phyloP scores from a whole-genome alignment of 139 green algal species.

The Pleodorina starrii region DNA sequence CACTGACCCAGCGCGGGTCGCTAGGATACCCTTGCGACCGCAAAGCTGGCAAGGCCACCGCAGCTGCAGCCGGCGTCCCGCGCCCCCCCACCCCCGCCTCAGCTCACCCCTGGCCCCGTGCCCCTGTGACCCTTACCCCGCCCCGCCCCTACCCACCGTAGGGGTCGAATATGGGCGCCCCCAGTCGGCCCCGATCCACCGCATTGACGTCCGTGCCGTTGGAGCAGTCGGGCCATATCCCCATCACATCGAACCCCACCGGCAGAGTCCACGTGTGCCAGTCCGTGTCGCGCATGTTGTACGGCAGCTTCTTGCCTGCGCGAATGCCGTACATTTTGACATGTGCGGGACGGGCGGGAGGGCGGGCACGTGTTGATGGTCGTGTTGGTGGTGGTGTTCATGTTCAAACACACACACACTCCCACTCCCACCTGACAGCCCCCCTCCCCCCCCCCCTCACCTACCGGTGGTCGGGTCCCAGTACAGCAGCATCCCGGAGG shows the following conservation, averaged over 20 bases:
- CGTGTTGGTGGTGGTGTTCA: neutral
- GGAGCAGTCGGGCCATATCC: constrained; percentile 67
- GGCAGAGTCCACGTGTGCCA: constrained; percentile 60
- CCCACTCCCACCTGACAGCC: neutral
- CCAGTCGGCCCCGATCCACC: constrained; percentile 51
- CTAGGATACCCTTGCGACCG: too few relatives aligned
- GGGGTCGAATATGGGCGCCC: constrained; percentile 36
- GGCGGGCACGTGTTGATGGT: neutral
- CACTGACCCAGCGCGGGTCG: too few relatives aligned
- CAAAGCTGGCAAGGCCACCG: too few relatives aligned
- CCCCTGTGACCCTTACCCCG: too few relatives aligned
- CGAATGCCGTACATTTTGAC: neutral
- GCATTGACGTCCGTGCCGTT: constrained; percentile 71
- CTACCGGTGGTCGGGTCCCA: constrained; percentile 64
- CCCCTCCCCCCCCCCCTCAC: neutral
- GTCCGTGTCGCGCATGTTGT: constrained; percentile 68
- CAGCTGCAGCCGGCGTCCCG: too few relatives aligned
- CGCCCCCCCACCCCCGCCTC: too few relatives aligned
- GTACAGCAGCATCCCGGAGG: constrained; percentile 61
- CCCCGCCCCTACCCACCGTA: too few relatives aligned
- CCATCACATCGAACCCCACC: constrained; percentile 73
- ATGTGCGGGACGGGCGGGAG: too few relatives aligned
- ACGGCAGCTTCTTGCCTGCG: constrained; percentile 64
- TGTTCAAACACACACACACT: neutral
- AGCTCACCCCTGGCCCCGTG: too few relatives aligned